Base-by-base conservation (phyloP, 176 grass and related monocot genomes). In the Eragrostis curvula region DNA sequence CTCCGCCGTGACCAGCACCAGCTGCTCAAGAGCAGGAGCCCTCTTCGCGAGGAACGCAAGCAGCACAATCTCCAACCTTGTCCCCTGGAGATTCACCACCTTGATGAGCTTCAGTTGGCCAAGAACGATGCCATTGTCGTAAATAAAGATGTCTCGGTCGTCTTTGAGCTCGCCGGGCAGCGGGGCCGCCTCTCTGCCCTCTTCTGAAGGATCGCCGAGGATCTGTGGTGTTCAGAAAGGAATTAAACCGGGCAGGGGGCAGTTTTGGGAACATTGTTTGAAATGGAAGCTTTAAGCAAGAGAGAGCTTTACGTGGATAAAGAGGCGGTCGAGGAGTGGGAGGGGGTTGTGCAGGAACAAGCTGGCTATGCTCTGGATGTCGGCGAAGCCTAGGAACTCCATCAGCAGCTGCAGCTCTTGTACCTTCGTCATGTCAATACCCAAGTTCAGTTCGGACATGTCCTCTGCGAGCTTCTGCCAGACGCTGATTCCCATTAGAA, bases 351-450 rank as follows among this genome's bases (percentile, higher is more conserved):
- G 7, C 3, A 29, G 1, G 16, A 85, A 94, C 56, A 89, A 87
- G 51, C 8, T 1, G 14, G 51, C 87, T 18, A 48, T 46, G 55
- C 5, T 36, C 32, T 7, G 2, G 5, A 91, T 18, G 49, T 81
- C 67, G 0, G 69, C 42, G 10, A 69, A 74, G 3, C 29, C 75
- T 48, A 70, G 47, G 6, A 78, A 84, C 62, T 68, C 49, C 82
- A 94, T 52, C 12, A 86, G 44, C 69, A 91, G 55, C 81, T 88
- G 79, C 45, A 94, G 43, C 66, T 94, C 91, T 50, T 88, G 71
- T 17, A 93, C 50, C 52, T 88, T 94, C n/a, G 72, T 41, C n/a
- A 80, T 59, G 17, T 53, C 17, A 2, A 86, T 36, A 36, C 32
- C 32, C 32, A 36, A 36, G 32, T 36, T 36, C 32, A 4, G 32